Evolutionary conservation across 768 basidiomycete genomes (phyloP).

Genomic region (Suillus clintonianus): DNA sequence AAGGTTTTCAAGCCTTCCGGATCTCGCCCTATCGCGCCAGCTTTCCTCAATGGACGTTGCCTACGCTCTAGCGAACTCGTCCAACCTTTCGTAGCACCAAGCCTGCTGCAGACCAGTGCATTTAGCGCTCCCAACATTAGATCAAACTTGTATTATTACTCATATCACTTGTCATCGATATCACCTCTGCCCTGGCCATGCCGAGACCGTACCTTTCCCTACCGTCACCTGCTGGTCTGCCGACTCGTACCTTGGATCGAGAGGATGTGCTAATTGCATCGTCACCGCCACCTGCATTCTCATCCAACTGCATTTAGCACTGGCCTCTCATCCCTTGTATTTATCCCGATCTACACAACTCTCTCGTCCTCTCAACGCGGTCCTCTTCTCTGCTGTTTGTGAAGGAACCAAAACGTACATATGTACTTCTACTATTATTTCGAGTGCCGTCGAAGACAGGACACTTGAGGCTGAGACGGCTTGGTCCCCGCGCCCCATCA

Average conservation of each 20-base stretch:
- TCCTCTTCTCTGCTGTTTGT: neutral
- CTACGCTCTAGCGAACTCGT: conserved; percentile 19
- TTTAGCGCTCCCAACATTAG: conserved; percentile 11
- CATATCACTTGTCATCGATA: conserved; percentile 29
- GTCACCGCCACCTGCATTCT: neutral
- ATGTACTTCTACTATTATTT: conserved; percentile 3
- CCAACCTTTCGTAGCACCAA: conserved; percentile 18
- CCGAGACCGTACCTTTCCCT: conserved; percentile 19
- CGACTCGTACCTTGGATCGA: conserved; percentile 10
- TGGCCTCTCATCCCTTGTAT: neutral
- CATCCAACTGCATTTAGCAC: neutral
- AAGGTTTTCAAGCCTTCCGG: conserved; percentile 11
- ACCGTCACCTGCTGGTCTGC: conserved; percentile 22
- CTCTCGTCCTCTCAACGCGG: neutral
- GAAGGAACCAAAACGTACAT: conserved; percentile 2
- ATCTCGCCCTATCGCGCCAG: conserved; percentile 18
- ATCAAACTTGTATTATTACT: conserved; percentile 35
- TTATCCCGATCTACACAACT: neutral
- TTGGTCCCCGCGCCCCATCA: neutral
- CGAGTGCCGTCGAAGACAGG: neutral
- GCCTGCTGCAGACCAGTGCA: conserved; percentile 16
- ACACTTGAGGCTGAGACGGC: neutral
- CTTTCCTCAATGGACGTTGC: conserved; percentile 20
- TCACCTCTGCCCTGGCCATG: conserved; percentile 16
- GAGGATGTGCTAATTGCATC: conserved; percentile 4